phyloP scores from a whole-genome alignment of 2,329 filamentous ascomycete species.

The Aspergillus vadensis region DNA sequence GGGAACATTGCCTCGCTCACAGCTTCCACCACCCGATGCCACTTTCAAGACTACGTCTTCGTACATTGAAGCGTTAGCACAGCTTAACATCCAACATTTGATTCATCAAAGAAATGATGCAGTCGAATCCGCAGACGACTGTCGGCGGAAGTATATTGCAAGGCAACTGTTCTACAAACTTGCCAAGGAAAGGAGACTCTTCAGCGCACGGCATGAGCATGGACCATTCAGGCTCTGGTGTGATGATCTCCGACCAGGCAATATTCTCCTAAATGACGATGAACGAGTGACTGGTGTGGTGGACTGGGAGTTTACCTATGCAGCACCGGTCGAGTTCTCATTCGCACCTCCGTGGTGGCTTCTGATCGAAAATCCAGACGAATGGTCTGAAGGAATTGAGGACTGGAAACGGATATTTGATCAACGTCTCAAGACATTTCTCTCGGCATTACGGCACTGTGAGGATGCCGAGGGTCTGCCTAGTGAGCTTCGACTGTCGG shows the following conservation, averaged over 20 bases:
- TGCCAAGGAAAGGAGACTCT: slow-evolving; percentile 12
- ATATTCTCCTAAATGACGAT: slow-evolving; percentile 16
- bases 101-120: slow-evolving; percentile 43
- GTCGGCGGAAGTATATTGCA: slow-evolving; percentile 22
- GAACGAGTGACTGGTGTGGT: slow-evolving; percentile 14
- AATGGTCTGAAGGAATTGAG: neutral
- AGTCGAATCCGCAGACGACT: slow-evolving; percentile 30
- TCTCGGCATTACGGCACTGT: neutral
- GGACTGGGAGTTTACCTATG: slow-evolving; percentile 27
- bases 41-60: slow-evolving; percentile 36
- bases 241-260: slow-evolving; percentile 22
- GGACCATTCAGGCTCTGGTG: slow-evolving; percentile 29
- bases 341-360: slow-evolving; percentile 22
- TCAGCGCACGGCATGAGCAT: slow-evolving; percentile 11
- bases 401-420: neutral
- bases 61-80: slow-evolving; percentile 44
- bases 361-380: neutral
- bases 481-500: neutral
- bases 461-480: neutral
- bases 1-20: neutral
- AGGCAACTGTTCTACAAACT: slow-evolving; percentile 24
- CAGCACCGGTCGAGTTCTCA: slow-evolving; percentile 20
- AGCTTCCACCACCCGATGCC: neutral
- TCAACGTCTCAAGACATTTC: neutral
- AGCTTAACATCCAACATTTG: slow-evolving; percentile 47